Conservation (phyloP, 2,329 filamentous ascomycete species). For the Lecanicillium sp. region DNA sequence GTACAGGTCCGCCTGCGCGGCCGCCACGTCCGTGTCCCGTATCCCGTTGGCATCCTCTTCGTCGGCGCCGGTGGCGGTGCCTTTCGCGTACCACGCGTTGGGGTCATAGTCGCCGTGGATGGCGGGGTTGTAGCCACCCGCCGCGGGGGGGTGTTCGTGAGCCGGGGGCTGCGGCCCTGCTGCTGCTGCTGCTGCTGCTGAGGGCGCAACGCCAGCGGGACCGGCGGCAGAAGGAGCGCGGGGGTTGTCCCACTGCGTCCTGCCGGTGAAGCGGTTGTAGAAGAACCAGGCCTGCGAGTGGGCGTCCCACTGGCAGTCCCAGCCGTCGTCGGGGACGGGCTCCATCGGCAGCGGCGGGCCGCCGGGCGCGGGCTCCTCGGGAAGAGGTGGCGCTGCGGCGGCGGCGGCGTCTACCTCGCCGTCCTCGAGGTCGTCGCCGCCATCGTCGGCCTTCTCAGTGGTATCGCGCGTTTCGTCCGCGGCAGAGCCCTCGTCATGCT, state of each 20-base stretch:
- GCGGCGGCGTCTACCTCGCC: slow-evolving; percentile 21
- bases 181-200: background rate
- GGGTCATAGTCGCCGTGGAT: slow-evolving; percentile 97
- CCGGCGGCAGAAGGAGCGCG: slow-evolving; percentile 50
- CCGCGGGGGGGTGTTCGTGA: slow-evolving; percentile 36
- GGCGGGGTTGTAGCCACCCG: slow-evolving; percentile 85
- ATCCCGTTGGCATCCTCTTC: slow-evolving; percentile 24
- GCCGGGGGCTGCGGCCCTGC: slow-evolving; percentile 28
- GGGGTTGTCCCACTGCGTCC: slow-evolving; percentile 82
- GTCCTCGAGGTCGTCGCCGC: slow-evolving; percentile 16
- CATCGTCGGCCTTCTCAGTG: no score
- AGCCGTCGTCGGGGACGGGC: slow-evolving; percentile 63
- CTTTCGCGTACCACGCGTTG: slow-evolving; percentile 84
- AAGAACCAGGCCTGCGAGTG: slow-evolving; percentile 70
- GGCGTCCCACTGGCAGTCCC: slow-evolving; percentile 74
- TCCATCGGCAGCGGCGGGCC: slow-evolving; percentile 31
- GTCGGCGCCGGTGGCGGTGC: slow-evolving; percentile 32
- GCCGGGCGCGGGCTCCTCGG: slow-evolving; percentile 25
- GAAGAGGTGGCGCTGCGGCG: slow-evolving; percentile 29
- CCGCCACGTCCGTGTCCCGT: slow-evolving; percentile 15
- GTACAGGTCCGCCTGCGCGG: slow-evolving; percentile 48
- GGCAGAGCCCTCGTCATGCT: no score
- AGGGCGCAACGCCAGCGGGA: slow-evolving; percentile 19
- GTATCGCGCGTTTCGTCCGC: no score
- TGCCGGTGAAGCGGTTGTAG: slow-evolving; percentile 70